A percentile compares a stretch with the other conserved stretches of the same genome.
Conservation (phyloP, 192 early-diverging fungal genomes). For the Ambispora gerdemannii region DNA sequence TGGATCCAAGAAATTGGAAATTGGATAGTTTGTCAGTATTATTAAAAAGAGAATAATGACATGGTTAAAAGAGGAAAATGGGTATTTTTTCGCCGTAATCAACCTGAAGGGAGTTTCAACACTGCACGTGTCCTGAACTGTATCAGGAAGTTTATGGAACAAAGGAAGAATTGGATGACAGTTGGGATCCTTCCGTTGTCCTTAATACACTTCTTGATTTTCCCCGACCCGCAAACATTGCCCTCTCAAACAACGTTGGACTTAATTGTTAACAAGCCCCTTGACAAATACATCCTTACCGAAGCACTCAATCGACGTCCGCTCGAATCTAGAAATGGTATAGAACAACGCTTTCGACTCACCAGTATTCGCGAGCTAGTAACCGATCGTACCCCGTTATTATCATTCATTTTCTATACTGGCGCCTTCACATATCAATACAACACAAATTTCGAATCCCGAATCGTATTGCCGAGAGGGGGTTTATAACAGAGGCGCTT, state of each 20-base stretch:
- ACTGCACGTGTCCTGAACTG: not conserved
- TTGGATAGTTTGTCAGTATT: constrained; percentile 4
- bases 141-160: not conserved
- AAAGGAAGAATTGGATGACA: not conserved
- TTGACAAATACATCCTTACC: constrained; percentile 8
- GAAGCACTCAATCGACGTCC: constrained; percentile 6
- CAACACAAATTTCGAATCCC: constrained; percentile 3
- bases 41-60: constrained; percentile 18
- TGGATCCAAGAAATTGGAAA: constrained; percentile 23
- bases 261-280: not conserved
- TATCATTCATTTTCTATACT: constrained; percentile 23
- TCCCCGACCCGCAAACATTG: constrained; percentile 4
- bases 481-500: not conserved
- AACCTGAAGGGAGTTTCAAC: constrained; percentile 8
- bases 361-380: not conserved
- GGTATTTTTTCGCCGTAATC: constrained; percentile 6
- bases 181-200: constrained; percentile 1
- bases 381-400: constrained; percentile 18
- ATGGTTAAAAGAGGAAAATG: constrained; percentile 27
- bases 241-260: not conserved
- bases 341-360: constrained; percentile 4
- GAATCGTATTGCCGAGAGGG: not conserved
- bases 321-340: constrained; percentile 2
- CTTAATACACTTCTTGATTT: constrained; percentile 10
- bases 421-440: constrained; percentile 22